Base-by-base conservation (phyloP, 495 filamentous ascomycete species). In the Trichoderma erinaceum region DNA sequence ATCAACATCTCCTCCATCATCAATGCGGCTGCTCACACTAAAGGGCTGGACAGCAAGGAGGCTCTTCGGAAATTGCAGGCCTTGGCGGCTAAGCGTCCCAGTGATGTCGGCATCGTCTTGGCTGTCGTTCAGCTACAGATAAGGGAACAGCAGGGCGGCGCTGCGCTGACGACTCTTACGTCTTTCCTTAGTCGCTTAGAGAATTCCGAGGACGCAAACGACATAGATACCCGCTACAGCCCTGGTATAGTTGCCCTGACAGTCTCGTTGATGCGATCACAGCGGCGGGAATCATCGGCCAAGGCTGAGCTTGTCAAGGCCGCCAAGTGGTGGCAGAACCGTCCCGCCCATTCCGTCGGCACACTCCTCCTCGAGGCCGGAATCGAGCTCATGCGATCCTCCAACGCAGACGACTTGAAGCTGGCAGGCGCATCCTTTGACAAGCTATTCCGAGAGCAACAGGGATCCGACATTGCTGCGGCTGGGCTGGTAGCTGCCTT, bases 51-150 rank as follows among this genome's bases (percentile, higher is more conserved):
- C 7, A 88, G 87, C 52, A 87, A 89, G 65, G 81, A 88, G 21
- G 89, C 87, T 18, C 76, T 97, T n/a, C 91, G 89, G 71, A 75
- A 86, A 43, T 85, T 97, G 23, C 78, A 92, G 1, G 85, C 90
- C 0, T 74, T 94, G n/a, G 80, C 96, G 12, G 89, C 91, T 69
- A 86, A 86, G 66, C 83, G 90, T 27, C 92, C 93, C 0, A 86
- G 86, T 69, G 93, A 99, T 73, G 79, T 97, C 38, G 96, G 95
- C 10, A 81, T 98, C 3, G 80, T 92, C 11, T 80, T 98, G 50
- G 94, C 91, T 15, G 86, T 92, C 21, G 85, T 94, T 8, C 93
- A 98, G 74, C 85, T 97, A 46, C 93, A 96, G 72, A 80, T 97
- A 18, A 81, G 85, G 56, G 83, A 81, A 46, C 86, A 89, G 41